A percentile compares a stretch with the other conserved stretches of the same genome.
Conservation (phyloP, 352 stramenopile genomes). For the Pythium brachiatum region DNA sequence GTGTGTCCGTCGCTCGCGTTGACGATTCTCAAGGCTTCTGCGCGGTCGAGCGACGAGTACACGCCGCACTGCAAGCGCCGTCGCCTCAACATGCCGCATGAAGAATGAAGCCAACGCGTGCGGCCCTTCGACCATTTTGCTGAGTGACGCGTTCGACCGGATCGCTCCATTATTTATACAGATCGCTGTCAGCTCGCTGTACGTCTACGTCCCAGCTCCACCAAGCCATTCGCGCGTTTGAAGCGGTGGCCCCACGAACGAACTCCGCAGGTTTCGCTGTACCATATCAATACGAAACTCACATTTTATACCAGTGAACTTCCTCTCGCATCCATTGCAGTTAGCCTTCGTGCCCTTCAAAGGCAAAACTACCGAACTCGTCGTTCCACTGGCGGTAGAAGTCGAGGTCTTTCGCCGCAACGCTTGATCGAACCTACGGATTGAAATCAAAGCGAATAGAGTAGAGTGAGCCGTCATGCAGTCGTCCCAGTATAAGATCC, state of each 20-base stretch:
- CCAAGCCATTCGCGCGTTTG: not conserved
- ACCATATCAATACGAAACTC: slow-evolving; percentile 7
- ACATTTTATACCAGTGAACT: not conserved
- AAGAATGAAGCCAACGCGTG: slow-evolving; percentile 31
- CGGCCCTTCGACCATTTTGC: not conserved
- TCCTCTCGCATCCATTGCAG: not conserved
- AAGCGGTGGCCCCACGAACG: not conserved
- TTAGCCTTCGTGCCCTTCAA: slow-evolving; percentile 66
- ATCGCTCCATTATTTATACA: slow-evolving; percentile 15
- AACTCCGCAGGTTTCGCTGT: not conserved
- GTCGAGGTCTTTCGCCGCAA: slow-evolving; percentile 92
- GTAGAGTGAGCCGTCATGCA: not conserved
- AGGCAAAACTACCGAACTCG: slow-evolving; percentile 89
- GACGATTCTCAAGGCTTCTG: slow-evolving; percentile 69
- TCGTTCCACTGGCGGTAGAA: slow-evolving; percentile 93
- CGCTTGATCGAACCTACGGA: slow-evolving; percentile 91
- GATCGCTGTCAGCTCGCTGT: not conserved
- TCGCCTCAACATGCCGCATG: slow-evolving; percentile 80
- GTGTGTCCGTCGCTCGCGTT: slow-evolving; percentile 71
- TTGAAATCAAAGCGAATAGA: not conserved
- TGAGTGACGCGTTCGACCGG: not conserved
- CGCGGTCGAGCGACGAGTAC: slow-evolving; percentile 29
- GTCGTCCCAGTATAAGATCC: not conserved
- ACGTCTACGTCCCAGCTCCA: not conserved
- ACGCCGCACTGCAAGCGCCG: slow-evolving; percentile 59